Evolutionary conservation across 2,329 filamentous ascomycete genomes (phyloP).

Genomic region (Aphanoascus verrucosus): DNA sequence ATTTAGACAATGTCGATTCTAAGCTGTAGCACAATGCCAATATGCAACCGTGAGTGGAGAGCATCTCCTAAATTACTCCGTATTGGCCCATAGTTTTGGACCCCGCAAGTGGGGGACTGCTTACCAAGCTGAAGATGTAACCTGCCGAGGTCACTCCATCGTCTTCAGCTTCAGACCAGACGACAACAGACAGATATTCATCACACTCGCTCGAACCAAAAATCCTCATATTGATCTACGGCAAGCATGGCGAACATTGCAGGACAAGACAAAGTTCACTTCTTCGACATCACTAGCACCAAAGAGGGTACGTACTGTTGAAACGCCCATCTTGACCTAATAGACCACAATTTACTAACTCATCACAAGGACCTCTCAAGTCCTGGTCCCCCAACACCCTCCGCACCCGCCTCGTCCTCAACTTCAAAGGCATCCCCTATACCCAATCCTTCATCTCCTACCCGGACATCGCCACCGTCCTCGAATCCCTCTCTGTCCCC

Average conservation of each 20-base stretch:
- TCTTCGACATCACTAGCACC: conserved; percentile 15
- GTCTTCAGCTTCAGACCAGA: too few species aligned
- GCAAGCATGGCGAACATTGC: neutral
- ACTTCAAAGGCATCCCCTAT: conserved; percentile 34
- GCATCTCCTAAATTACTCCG: too few species aligned
- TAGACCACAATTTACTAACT: neutral
- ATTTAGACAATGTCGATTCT: too few species aligned
- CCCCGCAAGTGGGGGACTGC: too few species aligned
- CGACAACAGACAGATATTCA: too few species aligned
- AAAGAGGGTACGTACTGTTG: conserved; percentile 1
- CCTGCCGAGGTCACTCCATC: too few species aligned
- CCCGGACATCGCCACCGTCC: conserved; percentile 26
- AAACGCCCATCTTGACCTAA: neutral
- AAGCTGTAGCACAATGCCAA: too few species aligned
- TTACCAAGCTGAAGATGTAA: too few species aligned
- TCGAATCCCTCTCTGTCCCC: neutral
- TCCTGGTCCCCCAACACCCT: conserved; percentile 29
- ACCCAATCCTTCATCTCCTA: conserved; percentile 33
- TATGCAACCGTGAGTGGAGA: too few species aligned
- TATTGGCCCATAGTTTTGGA: too few species aligned
- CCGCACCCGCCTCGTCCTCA: conserved; percentile 34
- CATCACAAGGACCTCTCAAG: conserved; percentile 8
- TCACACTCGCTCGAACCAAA: too few species aligned
- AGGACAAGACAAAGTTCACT: conserved; percentile 13
- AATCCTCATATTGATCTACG: too few species aligned